A percentile compares a stretch with the other conserved stretches of the same genome.
phyloP scores from a whole-genome alignment of 2,329 filamentous ascomycete species.

The Verticillium tricorpus region DNA sequence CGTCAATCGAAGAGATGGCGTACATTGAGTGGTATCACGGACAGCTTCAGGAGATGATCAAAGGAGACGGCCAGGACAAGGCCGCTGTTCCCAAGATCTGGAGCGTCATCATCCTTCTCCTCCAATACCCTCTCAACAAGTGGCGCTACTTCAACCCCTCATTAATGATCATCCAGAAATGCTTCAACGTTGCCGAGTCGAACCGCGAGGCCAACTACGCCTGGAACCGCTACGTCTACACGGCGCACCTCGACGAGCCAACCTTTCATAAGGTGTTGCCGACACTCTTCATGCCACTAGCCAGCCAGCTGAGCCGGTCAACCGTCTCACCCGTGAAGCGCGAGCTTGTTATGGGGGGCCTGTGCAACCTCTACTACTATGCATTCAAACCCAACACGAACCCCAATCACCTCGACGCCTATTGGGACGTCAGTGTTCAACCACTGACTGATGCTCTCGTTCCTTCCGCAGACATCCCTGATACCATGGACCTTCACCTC shows the following conservation, averaged over 20 bases:
- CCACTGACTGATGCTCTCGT: conserved; percentile 41
- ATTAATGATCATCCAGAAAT: conserved; percentile 74
- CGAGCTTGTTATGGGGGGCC: conserved; percentile 58
- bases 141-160: conserved; percentile 75
- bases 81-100: conserved; percentile 79
- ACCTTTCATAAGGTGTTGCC: conserved; percentile 48
- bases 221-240: conserved; percentile 81
- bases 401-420: conserved; percentile 61
- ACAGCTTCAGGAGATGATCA: conserved; percentile 64
- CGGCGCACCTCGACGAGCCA: conserved; percentile 59
- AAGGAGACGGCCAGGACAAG: conserved; percentile 36
- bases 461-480: conserved; percentile 21
- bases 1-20: conserved; percentile 52
- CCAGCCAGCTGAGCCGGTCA: conserved; percentile 59
- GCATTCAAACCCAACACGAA: conserved; percentile 67
- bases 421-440: conserved; percentile 73
- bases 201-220: conserved; percentile 73
- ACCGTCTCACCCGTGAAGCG: conserved; percentile 47
- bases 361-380: conserved; percentile 82
- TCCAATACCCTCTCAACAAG: conserved; percentile 60
- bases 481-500: conserved; percentile 43
- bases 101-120: conserved; percentile 74
- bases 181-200: conserved; percentile 75
- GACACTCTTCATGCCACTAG: conserved; percentile 61
- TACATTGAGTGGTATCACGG: conserved; percentile 67